These are phyloP conservation scores for Phytophthora tentaculata DNA, from an alignment of 352 stramenopile genomes.

Conservation along the genomic window DNA sequence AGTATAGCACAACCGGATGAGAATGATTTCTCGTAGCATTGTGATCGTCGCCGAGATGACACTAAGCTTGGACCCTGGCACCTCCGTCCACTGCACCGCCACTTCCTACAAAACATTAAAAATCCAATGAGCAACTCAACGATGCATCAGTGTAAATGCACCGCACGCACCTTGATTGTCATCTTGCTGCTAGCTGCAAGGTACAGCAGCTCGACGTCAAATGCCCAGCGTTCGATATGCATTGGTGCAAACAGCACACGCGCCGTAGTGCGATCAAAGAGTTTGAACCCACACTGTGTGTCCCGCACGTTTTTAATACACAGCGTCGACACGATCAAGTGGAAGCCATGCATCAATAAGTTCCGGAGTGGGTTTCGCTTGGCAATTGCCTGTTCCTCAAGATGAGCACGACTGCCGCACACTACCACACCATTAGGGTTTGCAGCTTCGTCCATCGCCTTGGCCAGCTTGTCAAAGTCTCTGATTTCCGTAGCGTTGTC, in stretches of 20 bases:
- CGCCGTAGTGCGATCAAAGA: constrained; percentile 90
- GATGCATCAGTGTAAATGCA: not conserved
- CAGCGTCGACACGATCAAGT: constrained; percentile 90
- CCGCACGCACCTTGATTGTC: constrained; percentile 55
- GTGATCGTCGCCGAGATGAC: constrained; percentile 88
- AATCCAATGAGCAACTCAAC: not conserved
- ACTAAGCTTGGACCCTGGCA: constrained; percentile 92
- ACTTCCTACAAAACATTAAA: constrained; percentile 76
- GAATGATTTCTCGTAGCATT: constrained; percentile 93
- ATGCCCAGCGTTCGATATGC: constrained; percentile 95
- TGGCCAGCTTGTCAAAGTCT: constrained; percentile 87
- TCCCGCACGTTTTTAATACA: constrained; percentile 89
- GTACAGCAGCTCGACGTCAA: constrained; percentile 95
- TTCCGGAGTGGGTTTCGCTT: constrained; percentile 89
- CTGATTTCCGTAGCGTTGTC: constrained; percentile 93
- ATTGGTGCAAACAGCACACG: constrained; percentile 89
- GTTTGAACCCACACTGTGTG: constrained; percentile 96
- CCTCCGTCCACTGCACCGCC: constrained; percentile 91
- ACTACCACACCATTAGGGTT: constrained; percentile 68
- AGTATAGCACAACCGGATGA: constrained; percentile 92
- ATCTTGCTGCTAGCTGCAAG: constrained; percentile 69
- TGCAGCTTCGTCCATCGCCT: constrained; percentile 50
- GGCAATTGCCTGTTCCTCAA: constrained; percentile 86
- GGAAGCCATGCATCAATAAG: constrained; percentile 93
- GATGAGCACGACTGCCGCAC: constrained; percentile 90